Evolutionary conservation across 2,329 filamentous ascomycete species (phyloP), one percentile per base, ranked within the genome.

Genomic region (Graphilbum ipis-grandicollis): DNA sequence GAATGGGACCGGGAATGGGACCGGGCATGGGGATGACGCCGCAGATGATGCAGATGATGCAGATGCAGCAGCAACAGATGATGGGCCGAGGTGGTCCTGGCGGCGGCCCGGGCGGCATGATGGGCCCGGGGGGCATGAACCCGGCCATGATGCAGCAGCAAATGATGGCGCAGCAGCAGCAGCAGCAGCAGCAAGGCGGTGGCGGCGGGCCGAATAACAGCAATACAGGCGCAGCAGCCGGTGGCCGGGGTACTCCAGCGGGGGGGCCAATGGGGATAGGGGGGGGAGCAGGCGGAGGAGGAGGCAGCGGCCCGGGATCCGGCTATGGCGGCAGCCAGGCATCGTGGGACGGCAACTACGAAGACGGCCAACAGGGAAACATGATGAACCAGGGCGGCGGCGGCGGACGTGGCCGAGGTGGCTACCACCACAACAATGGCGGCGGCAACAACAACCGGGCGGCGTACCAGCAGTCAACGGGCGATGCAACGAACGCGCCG

Each of bases 291-390:
- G 26, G 26, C 31, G 18, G 31, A 21, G 31, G 31, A n/a, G 18
- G 31, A 9, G n/a, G n/a, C n/a, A n/a, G n/a, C n/a, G n/a, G n/a
- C n/a, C 31, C 18, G 26, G 26, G 26, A 13, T n/a, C 26, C 30
- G 52, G 50, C 35, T 52, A 55, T 43, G 54, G 49, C 8, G 52
- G 72, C 32, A 75, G 74, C 14, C 79, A 79, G n/a, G 83, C 81
- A 19, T 86, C 79, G 30, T 94, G 86, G 85, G 88, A 96, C 55
- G 88, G 88, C 50, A 93, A 93, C 85, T 96, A 94, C 55, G 88
- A 96, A 53, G 88, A 94, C 53, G 82, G 86, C 2, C 86, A 85
- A 14, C 83, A 88, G 52, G 83, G 83, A 5, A 76, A 77, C 46
- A 64, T 28, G n/a, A n/a, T n/a, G 7, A 76, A 77, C 46, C 63